Evolutionary conservation across 106 monocot genomes (phyloP).

Genomic region (Iris macrosiphon): DNA sequence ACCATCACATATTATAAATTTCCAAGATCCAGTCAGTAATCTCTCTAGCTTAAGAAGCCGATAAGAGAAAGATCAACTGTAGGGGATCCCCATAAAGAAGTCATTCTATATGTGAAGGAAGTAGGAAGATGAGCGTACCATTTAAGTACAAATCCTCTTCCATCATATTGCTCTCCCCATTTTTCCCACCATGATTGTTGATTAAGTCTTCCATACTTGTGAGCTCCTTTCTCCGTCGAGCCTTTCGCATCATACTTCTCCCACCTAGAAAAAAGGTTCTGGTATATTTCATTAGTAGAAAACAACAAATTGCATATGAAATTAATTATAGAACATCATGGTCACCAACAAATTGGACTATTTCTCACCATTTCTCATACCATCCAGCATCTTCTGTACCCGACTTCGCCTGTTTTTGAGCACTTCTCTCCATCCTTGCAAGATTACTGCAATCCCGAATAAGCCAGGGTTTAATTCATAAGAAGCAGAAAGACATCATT

Average conservation of each 20-base stretch:
- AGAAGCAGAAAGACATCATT: too few species aligned
- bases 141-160: slow-evolving; percentile 92
- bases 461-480: neutral
- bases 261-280: slow-evolving; percentile 46
- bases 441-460: slow-evolving; percentile 59
- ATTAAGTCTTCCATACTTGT: slow-evolving; percentile 90
- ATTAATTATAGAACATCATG: neutral
- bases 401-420: slow-evolving; percentile 95
- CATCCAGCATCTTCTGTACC: slow-evolving; percentile 84
- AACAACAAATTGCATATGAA: neutral
- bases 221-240: slow-evolving; percentile 87
- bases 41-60: too few species aligned
- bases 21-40: too few species aligned
- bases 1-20: too few species aligned
- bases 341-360: neutral
- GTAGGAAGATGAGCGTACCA: slow-evolving; percentile 35
- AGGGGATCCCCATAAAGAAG: neutral
- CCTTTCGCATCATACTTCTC: slow-evolving; percentile 99
- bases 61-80: neutral
- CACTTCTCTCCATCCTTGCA: slow-evolving; percentile 98
- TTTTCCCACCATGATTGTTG: slow-evolving; percentile 99
- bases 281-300: neutral
- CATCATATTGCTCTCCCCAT: slow-evolving; percentile 98
- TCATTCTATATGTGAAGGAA: neutral
- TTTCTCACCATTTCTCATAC: slow-evolving; percentile 93